phyloP scores from a whole-genome alignment of 2,329 filamentous ascomycete genomes.

The Diplodia sapinea region DNA sequence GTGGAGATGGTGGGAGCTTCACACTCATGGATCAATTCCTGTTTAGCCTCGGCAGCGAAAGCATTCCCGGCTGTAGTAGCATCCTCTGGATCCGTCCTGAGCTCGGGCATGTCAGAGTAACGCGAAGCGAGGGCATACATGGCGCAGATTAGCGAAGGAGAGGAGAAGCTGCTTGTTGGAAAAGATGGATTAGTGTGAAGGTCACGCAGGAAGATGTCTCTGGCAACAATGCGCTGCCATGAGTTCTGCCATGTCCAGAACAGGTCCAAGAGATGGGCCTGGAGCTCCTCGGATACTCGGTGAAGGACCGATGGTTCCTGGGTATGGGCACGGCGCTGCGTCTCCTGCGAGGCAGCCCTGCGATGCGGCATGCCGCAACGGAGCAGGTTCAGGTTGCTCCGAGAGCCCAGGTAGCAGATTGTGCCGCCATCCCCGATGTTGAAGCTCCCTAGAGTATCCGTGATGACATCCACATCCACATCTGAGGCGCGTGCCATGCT shows the following conservation, averaged over 20 bases:
- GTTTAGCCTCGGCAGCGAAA: conserved; percentile 8
- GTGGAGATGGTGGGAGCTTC: conserved; percentile 9
- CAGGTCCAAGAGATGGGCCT: conserved; percentile 2
- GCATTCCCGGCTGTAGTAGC: not conserved
- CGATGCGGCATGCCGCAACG: not conserved
- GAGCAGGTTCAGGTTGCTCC: conserved; percentile 8
- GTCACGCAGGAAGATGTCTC: not conserved
- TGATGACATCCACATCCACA: conserved; percentile 7
- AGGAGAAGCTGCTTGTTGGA: not conserved
- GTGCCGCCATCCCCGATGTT: conserved; percentile 19
- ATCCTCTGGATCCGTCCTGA: not conserved
- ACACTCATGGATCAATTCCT: not conserved
- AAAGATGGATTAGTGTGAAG: not conserved
- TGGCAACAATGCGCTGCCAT: conserved; percentile 6
- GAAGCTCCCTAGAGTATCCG: conserved; percentile 7
- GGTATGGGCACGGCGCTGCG: not conserved
- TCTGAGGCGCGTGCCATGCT: conserved; percentile 5
- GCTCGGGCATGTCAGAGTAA: not conserved
- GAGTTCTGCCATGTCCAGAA: conserved; percentile 13
- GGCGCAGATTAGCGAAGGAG: not conserved
- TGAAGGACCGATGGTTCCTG: not conserved
- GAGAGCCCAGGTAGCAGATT: conserved; percentile 5
- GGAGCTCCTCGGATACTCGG: not conserved
- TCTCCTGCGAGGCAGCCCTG: not conserved
- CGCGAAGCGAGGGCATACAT: conserved; percentile 7